Conservation (phyloP, 345 rosid genomes). For the Leavenworthia alabamica region DNA sequence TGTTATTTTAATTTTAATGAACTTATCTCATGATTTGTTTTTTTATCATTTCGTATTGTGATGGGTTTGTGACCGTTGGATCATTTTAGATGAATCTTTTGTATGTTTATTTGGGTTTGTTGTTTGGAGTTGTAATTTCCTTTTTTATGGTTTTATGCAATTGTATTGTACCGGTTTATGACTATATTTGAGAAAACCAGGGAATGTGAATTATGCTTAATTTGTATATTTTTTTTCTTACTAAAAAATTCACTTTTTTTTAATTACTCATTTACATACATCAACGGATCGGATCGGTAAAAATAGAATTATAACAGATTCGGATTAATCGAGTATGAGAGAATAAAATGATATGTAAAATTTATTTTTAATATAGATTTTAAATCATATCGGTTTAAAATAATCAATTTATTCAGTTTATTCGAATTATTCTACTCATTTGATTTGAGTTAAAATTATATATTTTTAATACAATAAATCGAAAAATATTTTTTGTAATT, state of each 20-base stretch:
- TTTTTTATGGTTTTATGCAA: slow-evolving; percentile 11
- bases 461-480: too few relatives aligned
- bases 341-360: too few relatives aligned
- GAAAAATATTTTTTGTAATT: too few relatives aligned
- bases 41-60: neutral
- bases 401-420: too few relatives aligned
- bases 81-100: slow-evolving; percentile 14
- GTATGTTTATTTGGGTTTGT: slow-evolving; percentile 17
- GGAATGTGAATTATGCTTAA: neutral
- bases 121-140: slow-evolving; percentile 19
- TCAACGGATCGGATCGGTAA: too few relatives aligned
- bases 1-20: neutral
- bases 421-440: too few relatives aligned
- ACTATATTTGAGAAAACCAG: slow-evolving; percentile 10
- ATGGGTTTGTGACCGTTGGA: slow-evolving; percentile 23
- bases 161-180: neutral
- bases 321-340: too few relatives aligned
- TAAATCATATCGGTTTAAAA: too few relatives aligned
- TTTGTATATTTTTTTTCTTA: neutral
- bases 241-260: neutral
- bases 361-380: too few relatives aligned
- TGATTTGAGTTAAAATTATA: too few relatives aligned
- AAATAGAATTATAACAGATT: too few relatives aligned
- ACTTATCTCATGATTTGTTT: slow-evolving; percentile 12
- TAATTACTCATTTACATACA: too few relatives aligned